A percentile compares a stretch with the other conserved stretches of the same genome.
These are phyloP conservation scores for Gossypium stocksii DNA, from an alignment of 345 rosid genomes.

Conservation along the genomic window DNA sequence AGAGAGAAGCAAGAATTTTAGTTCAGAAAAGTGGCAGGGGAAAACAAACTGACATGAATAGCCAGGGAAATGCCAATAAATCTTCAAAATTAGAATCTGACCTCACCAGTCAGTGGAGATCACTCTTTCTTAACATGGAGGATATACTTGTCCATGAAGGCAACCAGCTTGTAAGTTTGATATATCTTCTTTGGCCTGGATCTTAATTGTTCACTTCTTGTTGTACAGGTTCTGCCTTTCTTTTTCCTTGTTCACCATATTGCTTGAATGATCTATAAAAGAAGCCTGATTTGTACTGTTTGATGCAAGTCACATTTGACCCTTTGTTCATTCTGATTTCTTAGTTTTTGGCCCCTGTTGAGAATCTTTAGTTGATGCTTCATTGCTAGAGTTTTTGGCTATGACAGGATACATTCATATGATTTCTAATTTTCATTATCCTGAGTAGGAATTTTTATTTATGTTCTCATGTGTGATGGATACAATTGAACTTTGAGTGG, in stretches of 20 bases:
- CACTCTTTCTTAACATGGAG: constrained; percentile 81
- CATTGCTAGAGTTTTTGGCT: neutral
- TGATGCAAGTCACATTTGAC: neutral
- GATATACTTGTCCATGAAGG: constrained; percentile 56
- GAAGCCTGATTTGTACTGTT: constrained; percentile 4
- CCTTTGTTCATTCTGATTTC: neutral
- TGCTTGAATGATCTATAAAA: neutral
- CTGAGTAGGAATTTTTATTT: neutral
- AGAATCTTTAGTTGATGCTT: neutral
- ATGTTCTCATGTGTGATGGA: constrained; percentile 10
- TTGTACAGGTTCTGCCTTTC: no score
- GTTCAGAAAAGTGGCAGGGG: constrained; percentile 45
- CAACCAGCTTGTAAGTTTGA: constrained; percentile 68
- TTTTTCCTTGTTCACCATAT: neutral
- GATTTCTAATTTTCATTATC: neutral
- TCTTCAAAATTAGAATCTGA: constrained; percentile 51
- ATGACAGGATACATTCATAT: neutral
- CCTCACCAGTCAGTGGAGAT: constrained; percentile 65
- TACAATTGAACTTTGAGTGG: constrained; percentile 17
- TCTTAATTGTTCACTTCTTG: neutral
- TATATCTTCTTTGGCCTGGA: neutral
- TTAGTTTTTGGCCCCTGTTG: neutral
- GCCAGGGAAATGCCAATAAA: constrained; percentile 33
- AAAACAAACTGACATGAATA: constrained; percentile 35
- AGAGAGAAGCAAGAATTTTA: constrained; percentile 59